Evolutionary conservation across 106 monocot genomes (phyloP), one percentile per base, ranked within the genome.

Genomic region (Platanthera zijinensis): DNA sequence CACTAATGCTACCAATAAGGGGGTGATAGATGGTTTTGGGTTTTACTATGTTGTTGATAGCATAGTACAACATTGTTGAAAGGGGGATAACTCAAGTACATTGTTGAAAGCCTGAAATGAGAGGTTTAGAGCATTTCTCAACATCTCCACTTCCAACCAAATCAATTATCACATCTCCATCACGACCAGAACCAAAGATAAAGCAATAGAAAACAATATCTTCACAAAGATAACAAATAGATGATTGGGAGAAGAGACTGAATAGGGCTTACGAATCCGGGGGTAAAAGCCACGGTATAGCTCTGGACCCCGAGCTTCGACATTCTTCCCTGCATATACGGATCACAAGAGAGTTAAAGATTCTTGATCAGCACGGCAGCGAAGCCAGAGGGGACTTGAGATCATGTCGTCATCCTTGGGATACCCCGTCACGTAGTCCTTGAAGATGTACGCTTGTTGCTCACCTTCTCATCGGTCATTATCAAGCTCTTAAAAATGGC

Each of bases 291-390:
- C 0, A 50, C 47, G 28, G 71, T 63, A 78, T 87, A 90, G 67
- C 74, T 80, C 18, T 54, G n/a, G 13, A 13, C 7, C 14, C 74
- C 5, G 71, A 72, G 83, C 80, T 76, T 78, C 22, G 75, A 74
- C 90, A 90, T 87, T 28, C 71, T 71, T 19, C 53, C 53, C 5
- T 82, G 67, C 89, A 90, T 86, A 82, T 84, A 86, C 14, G 89
- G 89, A 69, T 90, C 84, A 52, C 85, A 83, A 18, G 85, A 88
- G 50, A 88, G 85, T 52, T 78, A 88, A 32, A 85, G 80, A 51
- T 88, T 88, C 80, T 88, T 83, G 6, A 85, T 49, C 8, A 85
- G 30, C 22, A 88, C 68, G 14, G 77, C 80, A 13, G 15, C 19
- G 4, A 78, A 83, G 7, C 76, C 83, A 10, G 75, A 72, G 2